A percentile compares a stretch with the other conserved stretches of the same genome.
These are phyloP conservation scores for Verruconis gallopava DNA, from an alignment of 2,329 filamentous ascomycete genomes.

Conservation along the genomic window DNA sequence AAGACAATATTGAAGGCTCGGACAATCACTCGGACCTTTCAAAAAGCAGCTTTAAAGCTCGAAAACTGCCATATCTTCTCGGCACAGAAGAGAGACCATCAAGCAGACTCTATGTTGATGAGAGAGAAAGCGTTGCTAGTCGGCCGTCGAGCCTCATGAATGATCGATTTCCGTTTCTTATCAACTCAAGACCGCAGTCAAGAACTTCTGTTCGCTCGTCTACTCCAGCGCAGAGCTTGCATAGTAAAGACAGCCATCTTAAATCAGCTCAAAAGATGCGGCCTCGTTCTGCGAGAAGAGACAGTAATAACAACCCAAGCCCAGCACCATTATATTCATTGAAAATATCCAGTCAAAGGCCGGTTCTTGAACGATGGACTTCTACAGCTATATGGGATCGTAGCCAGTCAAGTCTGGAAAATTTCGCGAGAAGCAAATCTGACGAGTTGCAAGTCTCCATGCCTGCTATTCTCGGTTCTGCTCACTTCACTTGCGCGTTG, in stretches of 20 bases:
- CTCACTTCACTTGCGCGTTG: background rate
- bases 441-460: slow-evolving; percentile 14
- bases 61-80: background rate
- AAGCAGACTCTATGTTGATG: slow-evolving; percentile 13
- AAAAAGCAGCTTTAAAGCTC: background rate
- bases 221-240: background rate
- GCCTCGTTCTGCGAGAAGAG: background rate
- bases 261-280: background rate
- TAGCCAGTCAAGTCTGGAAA: slow-evolving; percentile 17
- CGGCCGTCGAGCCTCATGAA: slow-evolving; percentile 28
- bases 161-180: slow-evolving; percentile 30
- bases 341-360: background rate
- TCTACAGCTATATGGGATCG: slow-evolving; percentile 8
- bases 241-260: background rate
- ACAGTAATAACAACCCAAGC: background rate
- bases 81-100: slow-evolving; percentile 11
- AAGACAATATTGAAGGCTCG: too few relatives aligned
- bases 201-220: background rate
- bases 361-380: slow-evolving; percentile 12
- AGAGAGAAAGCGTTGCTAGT: slow-evolving; percentile 11
- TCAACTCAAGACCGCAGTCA: slow-evolving; percentile 18
- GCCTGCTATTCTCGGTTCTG: too few relatives aligned
- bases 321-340: slow-evolving; percentile 3
- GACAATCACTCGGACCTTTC: too few relatives aligned
- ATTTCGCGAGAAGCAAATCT: slow-evolving; percentile 14